These are phyloP conservation scores for Pseudohalonectria lignicola DNA, from an alignment of 2,329 filamentous ascomycete genomes.

Conservation along the genomic window DNA sequence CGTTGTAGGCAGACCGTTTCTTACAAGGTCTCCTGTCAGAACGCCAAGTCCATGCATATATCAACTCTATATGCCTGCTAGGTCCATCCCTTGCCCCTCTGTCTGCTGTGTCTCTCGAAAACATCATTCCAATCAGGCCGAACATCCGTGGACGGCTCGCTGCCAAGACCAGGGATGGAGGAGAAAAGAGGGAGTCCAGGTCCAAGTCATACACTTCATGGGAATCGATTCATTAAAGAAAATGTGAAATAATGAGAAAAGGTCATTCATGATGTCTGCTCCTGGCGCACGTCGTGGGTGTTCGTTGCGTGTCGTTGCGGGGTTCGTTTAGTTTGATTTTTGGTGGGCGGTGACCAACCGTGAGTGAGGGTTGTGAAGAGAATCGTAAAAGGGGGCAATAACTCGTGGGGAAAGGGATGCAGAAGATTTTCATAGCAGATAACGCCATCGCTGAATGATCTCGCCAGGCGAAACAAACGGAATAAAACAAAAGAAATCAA, in stretches of 20 bases:
- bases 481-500: conserved; percentile 7
- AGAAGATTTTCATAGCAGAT: conserved; percentile 3
- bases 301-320: conserved; percentile 12
- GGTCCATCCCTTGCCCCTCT: conserved; percentile 2
- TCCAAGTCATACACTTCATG: conserved; percentile 23
- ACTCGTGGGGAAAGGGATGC: no score
- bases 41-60: background rate
- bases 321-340: conserved; percentile 14
- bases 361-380: conserved; percentile 10
- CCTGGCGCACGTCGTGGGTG: conserved; percentile 5
- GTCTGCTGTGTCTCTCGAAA: conserved; percentile 4
- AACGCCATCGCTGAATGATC: conserved; percentile 19
- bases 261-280: conserved; percentile 12
- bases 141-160: background rate
- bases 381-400: conserved; percentile 2
- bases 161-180: background rate
- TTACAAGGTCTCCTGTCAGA: background rate
- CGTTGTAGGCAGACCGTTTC: no score
- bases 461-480: conserved; percentile 2
- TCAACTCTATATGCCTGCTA: background rate
- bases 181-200: background rate
- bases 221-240: conserved; percentile 13
- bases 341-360: conserved; percentile 10
- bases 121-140: no score
- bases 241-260: conserved; percentile 6